Percentiles rank a stretch among this genome's conserved stretches.
Evolutionary conservation across 1,284 basidiomycete species (phyloP).

Genomic region (Schizophyllum commune): DNA sequence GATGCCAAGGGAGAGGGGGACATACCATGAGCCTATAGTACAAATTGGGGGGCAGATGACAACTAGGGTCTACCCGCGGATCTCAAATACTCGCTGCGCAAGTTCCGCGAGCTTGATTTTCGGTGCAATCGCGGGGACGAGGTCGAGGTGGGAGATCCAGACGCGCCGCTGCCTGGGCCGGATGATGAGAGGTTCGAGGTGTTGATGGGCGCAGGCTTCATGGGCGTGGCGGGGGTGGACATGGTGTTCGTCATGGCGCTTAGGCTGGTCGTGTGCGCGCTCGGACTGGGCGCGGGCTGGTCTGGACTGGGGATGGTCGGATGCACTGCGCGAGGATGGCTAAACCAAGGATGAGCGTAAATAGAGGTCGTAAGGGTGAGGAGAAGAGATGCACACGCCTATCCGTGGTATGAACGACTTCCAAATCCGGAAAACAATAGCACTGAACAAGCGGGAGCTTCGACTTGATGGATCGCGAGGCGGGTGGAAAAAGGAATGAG

Average conservation of each 20-base stretch:
- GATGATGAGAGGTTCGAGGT: background rate
- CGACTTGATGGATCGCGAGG: background rate
- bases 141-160: background rate
- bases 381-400: background rate
- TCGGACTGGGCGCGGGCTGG: background rate
- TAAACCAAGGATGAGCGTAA: background rate
- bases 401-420: background rate
- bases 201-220: background rate
- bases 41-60: too few species aligned
- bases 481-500: background rate
- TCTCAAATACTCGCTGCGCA: background rate
- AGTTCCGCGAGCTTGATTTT: background rate
- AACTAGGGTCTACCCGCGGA: background rate
- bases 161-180: too few species aligned
- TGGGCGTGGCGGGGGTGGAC: background rate
- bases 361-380: too few species aligned
- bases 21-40: background rate
- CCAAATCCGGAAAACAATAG: background rate
- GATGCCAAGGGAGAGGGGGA: background rate
- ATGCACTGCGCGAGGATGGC: background rate
- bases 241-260: background rate
- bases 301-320: background rate
- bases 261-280: background rate
- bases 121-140: background rate
- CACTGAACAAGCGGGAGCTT: background rate